Base-by-base conservation (phyloP, 1,284 basidiomycete genomes). In the Gymnopus androsaceus region DNA sequence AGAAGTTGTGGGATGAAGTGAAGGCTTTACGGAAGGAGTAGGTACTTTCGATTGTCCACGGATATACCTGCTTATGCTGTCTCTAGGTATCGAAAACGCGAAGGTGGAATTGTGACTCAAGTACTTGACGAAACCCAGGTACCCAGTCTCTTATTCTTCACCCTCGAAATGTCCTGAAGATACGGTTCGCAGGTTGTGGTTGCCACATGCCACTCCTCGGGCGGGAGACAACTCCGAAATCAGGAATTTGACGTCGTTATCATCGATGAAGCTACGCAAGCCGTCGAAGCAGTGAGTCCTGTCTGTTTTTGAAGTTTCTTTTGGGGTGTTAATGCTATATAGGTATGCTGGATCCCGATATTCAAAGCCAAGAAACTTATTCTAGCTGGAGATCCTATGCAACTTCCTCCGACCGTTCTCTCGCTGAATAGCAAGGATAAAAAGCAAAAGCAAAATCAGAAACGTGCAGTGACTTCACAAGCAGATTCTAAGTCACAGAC, bases 221-320 rank as follows among this genome's bases (percentile, higher is more conserved):
- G 95, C 1, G 85, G 90, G 3, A 75, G 87, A 30, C 92, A 94
- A 63, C 73, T 96, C 8, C 81, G 82, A 37, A 84, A 88, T 58
- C 79, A 88, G 58, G 70, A 78, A 2, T 99, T 98, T 64, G 96
- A 98, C 68, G 87, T 94, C 0, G 86, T 95, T 7, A 90, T 98
- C 40, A 94, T 99, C 38, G 96, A 98, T 63, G 96, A 98, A 73
- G 94, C 94, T 0, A 98, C 95, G 0, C 96, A 98, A 70, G 95
- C 94, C 2, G 70, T 97, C n/a, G 95, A 98, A 73, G 91, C 94
- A 7, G 92, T 94, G 66, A 62, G 73, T 15, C 14, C 37, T 57
- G 28, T 51, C 36, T 48, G 5, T 42, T 28, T 33, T 57, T n/a
- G 57, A 60, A n/a, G n/a, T n/a, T n/a, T n/a, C n/a, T n/a, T n/a